Base-by-base conservation (phyloP, 2,329 filamentous ascomycete genomes). In the Pseudogymnoascus sp. region DNA sequence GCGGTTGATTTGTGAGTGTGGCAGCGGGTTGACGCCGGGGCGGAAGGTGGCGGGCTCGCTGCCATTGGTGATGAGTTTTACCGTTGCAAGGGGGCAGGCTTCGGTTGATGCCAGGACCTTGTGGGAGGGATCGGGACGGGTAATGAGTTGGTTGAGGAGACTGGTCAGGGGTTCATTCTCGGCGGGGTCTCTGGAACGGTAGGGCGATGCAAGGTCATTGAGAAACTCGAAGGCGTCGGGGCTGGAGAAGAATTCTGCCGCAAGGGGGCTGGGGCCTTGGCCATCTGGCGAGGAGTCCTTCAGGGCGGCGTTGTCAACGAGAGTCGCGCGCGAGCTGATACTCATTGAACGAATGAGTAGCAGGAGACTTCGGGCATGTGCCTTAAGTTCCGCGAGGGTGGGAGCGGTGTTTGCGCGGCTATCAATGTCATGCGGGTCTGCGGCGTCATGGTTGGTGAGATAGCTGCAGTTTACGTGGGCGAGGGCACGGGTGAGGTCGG, bases 331-430 rank as follows among this genome's bases (percentile, higher is more conserved):
- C 6, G 74, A 70, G 7, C 74, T 77, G 4, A 81, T 74, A 2
- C 75, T 76, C 10, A 86, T 71, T 44, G 75, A 72, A 2, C 76
- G 76, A 65, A 86, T 84, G 59, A 86, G 75, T 13, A 80, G 76
- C 35, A 76, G 73, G 14, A 86, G 77, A n/a, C 81, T 79, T 62
- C 86, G 84, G 0, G 82, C 81, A 66, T 86, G 84, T 68, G 83
- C 79, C 71, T 86, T 86, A 37, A 86, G 76, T 1, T 81, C 76
- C 1, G 81, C 73, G n/a, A 86, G 74, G 0, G 82, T 85, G 1
- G 83, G 82, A 14, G 56, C 56, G 14, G 44, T 53, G 14, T 53
- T 53, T 7, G 24, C 3, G 82, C 73, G 44, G 1, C 81, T 83
- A 2, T 82, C 85, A 35, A 85, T 73, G 68, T 84, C 85, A 62